Evolutionary conservation across 176 grass and related monocot genomes (phyloP).

Genomic region (Ampelocalamus luodianensis): DNA sequence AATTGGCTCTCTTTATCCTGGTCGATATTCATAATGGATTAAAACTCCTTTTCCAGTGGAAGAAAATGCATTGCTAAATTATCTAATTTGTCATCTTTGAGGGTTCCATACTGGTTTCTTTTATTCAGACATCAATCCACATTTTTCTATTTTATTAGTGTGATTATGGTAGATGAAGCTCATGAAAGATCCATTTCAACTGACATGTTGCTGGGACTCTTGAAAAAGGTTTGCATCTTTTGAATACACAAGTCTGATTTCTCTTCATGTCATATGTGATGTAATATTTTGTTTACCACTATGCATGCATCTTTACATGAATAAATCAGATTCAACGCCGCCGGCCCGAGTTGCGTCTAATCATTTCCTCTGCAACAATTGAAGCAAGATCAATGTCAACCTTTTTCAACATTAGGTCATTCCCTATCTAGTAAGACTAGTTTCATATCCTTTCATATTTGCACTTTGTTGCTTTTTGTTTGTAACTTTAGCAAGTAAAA

Average conservation of each 20-base stretch:
- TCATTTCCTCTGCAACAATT: conserved; percentile 99
- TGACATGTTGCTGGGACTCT: conserved; percentile 91
- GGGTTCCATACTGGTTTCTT: conserved; percentile 23
- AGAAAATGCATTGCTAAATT: conserved; percentile 23
- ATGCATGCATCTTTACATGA: conserved; percentile 9
- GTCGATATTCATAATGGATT: conserved; percentile 27
- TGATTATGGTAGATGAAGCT: conserved; percentile 99
- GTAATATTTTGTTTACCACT: conserved; percentile 28
- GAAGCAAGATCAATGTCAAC: conserved; percentile 96
- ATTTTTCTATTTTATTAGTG: conserved; percentile 55
- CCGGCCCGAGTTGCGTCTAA: conserved; percentile 74
- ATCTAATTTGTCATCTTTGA: not conserved
- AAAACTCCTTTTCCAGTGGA: not conserved
- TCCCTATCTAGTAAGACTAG: conserved; percentile 45
- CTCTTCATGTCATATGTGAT: conserved; percentile 23
- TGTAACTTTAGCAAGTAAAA: conserved; percentile 14
- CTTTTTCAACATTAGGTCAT: conserved; percentile 88
- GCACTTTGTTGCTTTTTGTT: conserved; percentile 18
- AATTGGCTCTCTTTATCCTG: not conserved
- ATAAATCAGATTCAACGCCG: conserved; percentile 86
- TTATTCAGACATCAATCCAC: conserved; percentile 20
- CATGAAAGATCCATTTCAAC: conserved; percentile 99
- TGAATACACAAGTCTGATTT: conserved; percentile 24
- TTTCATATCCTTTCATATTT: conserved; percentile 32
- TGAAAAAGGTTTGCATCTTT: conserved; percentile 80